Evolutionary conservation across 306 rosid species (phyloP).

Genomic region (Cucurbita maxima): DNA sequence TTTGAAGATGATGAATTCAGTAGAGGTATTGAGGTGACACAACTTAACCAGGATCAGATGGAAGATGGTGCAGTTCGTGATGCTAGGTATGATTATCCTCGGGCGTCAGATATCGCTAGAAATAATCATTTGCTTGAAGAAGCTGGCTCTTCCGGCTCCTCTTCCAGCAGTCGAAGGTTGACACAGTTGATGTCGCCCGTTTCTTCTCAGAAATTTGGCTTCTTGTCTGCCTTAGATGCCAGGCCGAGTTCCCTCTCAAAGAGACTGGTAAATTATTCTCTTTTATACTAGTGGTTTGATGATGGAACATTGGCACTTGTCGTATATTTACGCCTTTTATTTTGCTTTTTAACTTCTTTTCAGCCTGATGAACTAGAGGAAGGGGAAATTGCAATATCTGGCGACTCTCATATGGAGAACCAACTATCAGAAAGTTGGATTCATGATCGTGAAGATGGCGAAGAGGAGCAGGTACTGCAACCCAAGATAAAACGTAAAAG

Average conservation of each 20-base stretch:
- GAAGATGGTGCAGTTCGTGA: slow-evolving; percentile 46
- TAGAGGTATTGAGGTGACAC: slow-evolving; percentile 55
- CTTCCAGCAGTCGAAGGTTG: slow-evolving; percentile 55
- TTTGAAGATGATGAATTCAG: slow-evolving; percentile 69
- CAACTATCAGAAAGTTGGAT: slow-evolving; percentile 89
- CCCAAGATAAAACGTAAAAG: slow-evolving; percentile 89
- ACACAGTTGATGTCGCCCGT: slow-evolving; percentile 39
- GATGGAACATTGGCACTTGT: slow-evolving; percentile 15
- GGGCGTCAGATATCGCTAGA: slow-evolving; percentile 34
- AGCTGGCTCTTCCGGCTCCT: slow-evolving; percentile 68
- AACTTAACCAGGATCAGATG: slow-evolving; percentile 35
- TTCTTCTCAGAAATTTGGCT: slow-evolving; percentile 86
- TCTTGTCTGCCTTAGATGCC: slow-evolving; percentile 73
- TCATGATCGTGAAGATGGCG: slow-evolving; percentile 91
- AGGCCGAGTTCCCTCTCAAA: slow-evolving; percentile 66
- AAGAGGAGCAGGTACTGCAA: slow-evolving; percentile 87
- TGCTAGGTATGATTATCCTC: slow-evolving; percentile 44
- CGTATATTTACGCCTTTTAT: slow-evolving; percentile 4
- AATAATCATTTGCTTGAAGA: slow-evolving; percentile 44
- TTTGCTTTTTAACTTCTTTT: slow-evolving; percentile 15
- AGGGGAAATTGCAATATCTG: slow-evolving; percentile 89
- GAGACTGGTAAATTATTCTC: slow-evolving; percentile 41
- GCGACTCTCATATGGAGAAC: slow-evolving; percentile 81
- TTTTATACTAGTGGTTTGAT: slow-evolving; percentile 14
- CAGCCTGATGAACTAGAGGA: slow-evolving; percentile 89